These are phyloP conservation scores for Gelatoporia subvermispora DNA, from an alignment of 768 basidiomycete genomes.

Conservation along the genomic window DNA sequence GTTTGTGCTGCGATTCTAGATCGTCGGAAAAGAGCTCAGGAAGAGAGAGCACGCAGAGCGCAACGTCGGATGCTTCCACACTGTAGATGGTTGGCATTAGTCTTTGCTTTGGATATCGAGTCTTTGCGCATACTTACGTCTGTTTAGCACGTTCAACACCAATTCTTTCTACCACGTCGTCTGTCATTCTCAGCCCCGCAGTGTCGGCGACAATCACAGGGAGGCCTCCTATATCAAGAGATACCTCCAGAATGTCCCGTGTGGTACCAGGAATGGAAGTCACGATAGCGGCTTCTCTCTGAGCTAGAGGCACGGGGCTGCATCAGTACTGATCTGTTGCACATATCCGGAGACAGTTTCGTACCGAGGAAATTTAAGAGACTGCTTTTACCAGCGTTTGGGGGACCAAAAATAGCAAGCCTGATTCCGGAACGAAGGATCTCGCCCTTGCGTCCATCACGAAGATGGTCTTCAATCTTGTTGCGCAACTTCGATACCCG, in stretches of 20 bases:
- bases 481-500: slow-evolving; percentile 45
- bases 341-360: too few relatives aligned
- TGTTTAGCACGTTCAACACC: slow-evolving; percentile 71
- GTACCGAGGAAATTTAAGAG: slow-evolving; percentile 79
- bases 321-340: neutral
- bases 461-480: slow-evolving; percentile 51
- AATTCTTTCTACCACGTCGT: slow-evolving; percentile 72
- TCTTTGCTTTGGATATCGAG: neutral
- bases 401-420: slow-evolving; percentile 86
- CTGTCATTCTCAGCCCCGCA: slow-evolving; percentile 70
- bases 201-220: slow-evolving; percentile 83
- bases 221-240: slow-evolving; percentile 83
- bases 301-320: slow-evolving; percentile 42
- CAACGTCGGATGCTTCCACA: slow-evolving; percentile 60
- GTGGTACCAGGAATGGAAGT: slow-evolving; percentile 87
- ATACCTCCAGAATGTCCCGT: slow-evolving; percentile 78
- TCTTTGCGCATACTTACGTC: slow-evolving; percentile 43
- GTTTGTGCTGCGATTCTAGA: neutral
- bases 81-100: slow-evolving; percentile 32
- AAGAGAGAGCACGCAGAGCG: slow-evolving; percentile 78
- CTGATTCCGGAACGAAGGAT: slow-evolving; percentile 78
- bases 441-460: slow-evolving; percentile 75
- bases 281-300: slow-evolving; percentile 85
- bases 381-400: slow-evolving; percentile 93
- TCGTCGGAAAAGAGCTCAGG: slow-evolving; percentile 33